A percentile compares a stretch with the other conserved stretches of the same genome.
Conservation (phyloP, 169 alveolate genomes). For the Eimeria sp. region DNA sequence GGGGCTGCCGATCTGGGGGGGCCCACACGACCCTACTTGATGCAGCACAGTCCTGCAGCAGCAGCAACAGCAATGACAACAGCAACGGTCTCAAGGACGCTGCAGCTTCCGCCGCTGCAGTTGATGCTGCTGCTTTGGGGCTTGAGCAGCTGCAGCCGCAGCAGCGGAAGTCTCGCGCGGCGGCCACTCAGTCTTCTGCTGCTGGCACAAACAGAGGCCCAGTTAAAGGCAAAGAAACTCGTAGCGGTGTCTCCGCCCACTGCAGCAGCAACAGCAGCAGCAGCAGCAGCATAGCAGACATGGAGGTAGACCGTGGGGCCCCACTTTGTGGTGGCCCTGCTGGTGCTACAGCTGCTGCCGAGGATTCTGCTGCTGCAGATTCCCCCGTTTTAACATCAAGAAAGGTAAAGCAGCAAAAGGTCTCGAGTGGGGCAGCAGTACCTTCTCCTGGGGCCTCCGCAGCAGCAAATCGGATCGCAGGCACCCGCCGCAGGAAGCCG, state of each 20-base stretch:
- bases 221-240: background rate
- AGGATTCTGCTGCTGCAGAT: no score
- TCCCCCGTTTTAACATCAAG: background rate
- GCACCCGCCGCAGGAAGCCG: constrained; percentile 49
- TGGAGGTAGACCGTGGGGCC: background rate
- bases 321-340: background rate
- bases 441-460: constrained; percentile 30
- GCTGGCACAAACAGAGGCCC: background rate
- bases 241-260: background rate
- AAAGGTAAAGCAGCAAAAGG: constrained; percentile 17
- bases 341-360: background rate
- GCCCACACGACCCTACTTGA: background rate
- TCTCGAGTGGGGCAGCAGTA: background rate
- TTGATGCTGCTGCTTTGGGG: background rate
- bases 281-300: constrained; percentile 4
- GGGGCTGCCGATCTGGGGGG: constrained; percentile 21
- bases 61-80: constrained; percentile 30
- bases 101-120: background rate
- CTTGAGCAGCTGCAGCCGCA: constrained; percentile 3
- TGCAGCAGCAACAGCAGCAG: constrained; percentile 6
- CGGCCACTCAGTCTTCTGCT: background rate
- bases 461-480: background rate
- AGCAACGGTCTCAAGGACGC: background rate
- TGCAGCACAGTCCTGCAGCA: constrained; percentile 3
- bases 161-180: background rate